Evolutionary conservation across 257 asterid genomes (phyloP).

Genomic region (Voacanga thouarsii): DNA sequence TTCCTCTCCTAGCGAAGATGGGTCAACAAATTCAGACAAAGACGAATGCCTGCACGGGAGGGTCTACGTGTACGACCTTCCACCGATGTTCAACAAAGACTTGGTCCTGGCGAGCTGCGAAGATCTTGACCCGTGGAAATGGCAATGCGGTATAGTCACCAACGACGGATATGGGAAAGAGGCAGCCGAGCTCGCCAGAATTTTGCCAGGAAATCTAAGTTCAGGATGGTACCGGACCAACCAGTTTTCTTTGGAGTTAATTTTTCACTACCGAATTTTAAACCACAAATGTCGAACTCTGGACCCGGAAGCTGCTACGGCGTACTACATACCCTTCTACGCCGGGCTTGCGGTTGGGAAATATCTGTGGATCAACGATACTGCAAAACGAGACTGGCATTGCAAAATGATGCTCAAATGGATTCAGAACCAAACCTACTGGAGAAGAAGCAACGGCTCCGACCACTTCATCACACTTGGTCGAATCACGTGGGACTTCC

Average conservation of each 20-base stretch:
- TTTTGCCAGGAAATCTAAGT: constrained; percentile 50
- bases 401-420: constrained; percentile 58
- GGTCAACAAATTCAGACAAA: constrained; percentile 6
- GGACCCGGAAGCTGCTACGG: constrained; percentile 73
- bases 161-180: constrained; percentile 77
- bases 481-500: constrained; percentile 89
- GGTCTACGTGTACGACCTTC: constrained; percentile 73
- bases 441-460: constrained; percentile 62
- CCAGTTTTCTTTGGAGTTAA: constrained; percentile 63
- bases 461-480: constrained; percentile 79
- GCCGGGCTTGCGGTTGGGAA: constrained; percentile 91
- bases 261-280: constrained; percentile 63
- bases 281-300: constrained; percentile 65
- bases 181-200: constrained; percentile 34
- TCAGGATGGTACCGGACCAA: constrained; percentile 88
- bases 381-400: constrained; percentile 51
- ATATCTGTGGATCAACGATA: constrained; percentile 67
- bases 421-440: constrained; percentile 53
- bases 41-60: constrained; percentile 72
- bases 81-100: constrained; percentile 54
- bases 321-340: constrained; percentile 89
- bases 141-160: constrained; percentile 81
- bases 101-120: constrained; percentile 44
- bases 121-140: constrained; percentile 74
- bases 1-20: neutral